phyloP scores from a whole-genome alignment of 208 protist genomes.

The Wallacemonas sp. region DNA sequence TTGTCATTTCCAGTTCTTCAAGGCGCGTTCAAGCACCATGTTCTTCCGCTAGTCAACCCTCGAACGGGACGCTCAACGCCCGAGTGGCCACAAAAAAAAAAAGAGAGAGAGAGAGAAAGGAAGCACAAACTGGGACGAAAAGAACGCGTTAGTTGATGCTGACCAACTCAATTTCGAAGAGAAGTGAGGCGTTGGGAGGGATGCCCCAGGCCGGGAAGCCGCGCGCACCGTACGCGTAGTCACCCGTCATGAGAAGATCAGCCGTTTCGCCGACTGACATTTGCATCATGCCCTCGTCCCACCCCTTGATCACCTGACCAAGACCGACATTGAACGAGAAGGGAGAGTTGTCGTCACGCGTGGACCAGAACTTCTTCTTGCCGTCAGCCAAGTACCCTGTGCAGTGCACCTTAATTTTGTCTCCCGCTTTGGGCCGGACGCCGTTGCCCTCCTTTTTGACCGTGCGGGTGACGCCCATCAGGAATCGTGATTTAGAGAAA shows the following conservation, averaged over 20 bases:
- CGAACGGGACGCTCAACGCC: no score
- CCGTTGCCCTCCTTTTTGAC: conserved; percentile 72
- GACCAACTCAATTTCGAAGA: conserved; percentile 92
- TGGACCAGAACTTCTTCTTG: conserved; percentile 91
- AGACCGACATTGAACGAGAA: conserved; percentile 92
- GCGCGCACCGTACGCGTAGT: conserved; percentile 83
- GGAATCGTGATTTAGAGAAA: conserved; percentile 1
- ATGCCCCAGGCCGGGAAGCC: conserved; percentile 92
- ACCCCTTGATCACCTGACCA: conserved; percentile 94
- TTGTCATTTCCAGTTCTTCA: no score
- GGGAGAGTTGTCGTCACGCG: conserved; percentile 75
- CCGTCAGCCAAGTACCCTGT: conserved; percentile 86
- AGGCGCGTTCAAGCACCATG: no score
- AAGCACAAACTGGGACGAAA: conserved; percentile 1
- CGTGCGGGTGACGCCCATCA: conserved; percentile 77
- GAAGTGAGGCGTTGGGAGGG: conserved; percentile 64
- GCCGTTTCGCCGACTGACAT: conserved; percentile 84
- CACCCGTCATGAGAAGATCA: conserved; percentile 75
- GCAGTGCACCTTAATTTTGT: conserved; percentile 87
- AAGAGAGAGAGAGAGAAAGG: conserved; percentile 4
- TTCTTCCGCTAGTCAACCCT: no score
- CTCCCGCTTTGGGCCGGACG: conserved; percentile 48
- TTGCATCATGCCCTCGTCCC: conserved; percentile 93
- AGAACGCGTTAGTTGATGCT: conserved; percentile 46
- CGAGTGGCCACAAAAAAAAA: conserved; percentile 17